Conservation (phyloP, 2,329 filamentous ascomycete genomes). For the Fusarium luffae region DNA sequence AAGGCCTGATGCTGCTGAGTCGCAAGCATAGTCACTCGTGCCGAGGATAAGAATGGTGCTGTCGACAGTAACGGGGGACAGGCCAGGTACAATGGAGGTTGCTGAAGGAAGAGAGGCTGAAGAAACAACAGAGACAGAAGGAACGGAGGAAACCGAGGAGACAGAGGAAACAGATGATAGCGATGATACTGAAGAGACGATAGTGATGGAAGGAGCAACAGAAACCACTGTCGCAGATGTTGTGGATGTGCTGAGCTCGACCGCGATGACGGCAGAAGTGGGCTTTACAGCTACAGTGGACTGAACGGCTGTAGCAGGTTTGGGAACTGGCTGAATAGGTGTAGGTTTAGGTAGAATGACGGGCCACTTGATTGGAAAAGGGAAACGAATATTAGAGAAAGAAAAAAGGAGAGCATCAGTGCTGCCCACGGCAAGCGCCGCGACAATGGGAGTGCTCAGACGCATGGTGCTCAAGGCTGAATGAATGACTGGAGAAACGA, state of each 20-base stretch:
- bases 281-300: neutral
- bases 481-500: neutral
- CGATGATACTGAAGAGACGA: neutral
- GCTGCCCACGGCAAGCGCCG: neutral
- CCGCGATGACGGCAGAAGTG: neutral
- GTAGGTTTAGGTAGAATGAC: neutral
- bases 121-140: neutral
- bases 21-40: constrained; percentile 2
- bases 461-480: neutral
- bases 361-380: neutral
- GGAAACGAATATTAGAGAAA: neutral
- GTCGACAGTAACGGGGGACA: neutral
- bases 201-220: neutral
- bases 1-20: constrained; percentile 14
- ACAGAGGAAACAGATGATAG: neutral
- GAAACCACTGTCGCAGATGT: neutral
- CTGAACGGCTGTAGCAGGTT: neutral
- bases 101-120: neutral
- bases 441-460: neutral
- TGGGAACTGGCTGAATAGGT: neutral
- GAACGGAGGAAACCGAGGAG: neutral
- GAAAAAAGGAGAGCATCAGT: neutral
- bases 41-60: constrained; percentile 6
- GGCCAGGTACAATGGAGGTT: neutral
- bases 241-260: neutral